Evolutionary conservation across 2,329 filamentous ascomycete species (phyloP), one percentile per base, ranked within the genome.

Genomic region (Phialemoniopsis sp.): DNA sequence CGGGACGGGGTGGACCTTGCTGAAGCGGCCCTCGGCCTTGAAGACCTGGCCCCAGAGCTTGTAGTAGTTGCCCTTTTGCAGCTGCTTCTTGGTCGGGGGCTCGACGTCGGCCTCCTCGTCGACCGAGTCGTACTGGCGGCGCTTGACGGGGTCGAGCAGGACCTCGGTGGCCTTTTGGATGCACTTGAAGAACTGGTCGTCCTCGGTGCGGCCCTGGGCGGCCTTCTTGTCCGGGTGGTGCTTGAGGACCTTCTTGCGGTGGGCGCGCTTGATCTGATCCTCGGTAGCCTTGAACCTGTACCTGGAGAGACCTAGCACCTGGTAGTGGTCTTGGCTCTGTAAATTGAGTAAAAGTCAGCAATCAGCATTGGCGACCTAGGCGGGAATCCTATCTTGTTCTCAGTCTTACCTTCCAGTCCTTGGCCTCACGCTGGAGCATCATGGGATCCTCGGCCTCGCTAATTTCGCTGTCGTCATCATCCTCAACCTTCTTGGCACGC

Each of bases 111-210:
- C 93, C 53, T 80, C 82, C 67, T 96, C 90, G 58, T 98, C 93
- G 45, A 97, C 90, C 3, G 89, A 95, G 67, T 98, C 93, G 69
- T 86, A 98, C 69, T 98, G 93, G 43, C 90, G 84, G 46, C 93
- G 87, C 72, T 89, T 94, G 63, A 83, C 76, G 37, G 93, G 93
- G 71, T 98, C 93, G 40, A 89, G 79, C 14, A 98, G 85, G 38
- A 97, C 78, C 58, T 98, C 93, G 55, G 86, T 91, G 42, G 93
- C 93, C 68, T 96, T 96, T 65, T 98, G 94, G 65, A 98, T 98
- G 68, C 94, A 98, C 79, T 98, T 98, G 85, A 98, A 98, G 77
- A 98, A 98, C 64, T 87, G 88, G 66, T 98, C 93, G 67, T 96
- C 91, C 57, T 97, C 90, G 52, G 80, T 78, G 55, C 80, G 78